These are phyloP conservation scores for Phytophthora nicotianae DNA, from an alignment of 352 stramenopile genomes.

Conservation along the genomic window DNA sequence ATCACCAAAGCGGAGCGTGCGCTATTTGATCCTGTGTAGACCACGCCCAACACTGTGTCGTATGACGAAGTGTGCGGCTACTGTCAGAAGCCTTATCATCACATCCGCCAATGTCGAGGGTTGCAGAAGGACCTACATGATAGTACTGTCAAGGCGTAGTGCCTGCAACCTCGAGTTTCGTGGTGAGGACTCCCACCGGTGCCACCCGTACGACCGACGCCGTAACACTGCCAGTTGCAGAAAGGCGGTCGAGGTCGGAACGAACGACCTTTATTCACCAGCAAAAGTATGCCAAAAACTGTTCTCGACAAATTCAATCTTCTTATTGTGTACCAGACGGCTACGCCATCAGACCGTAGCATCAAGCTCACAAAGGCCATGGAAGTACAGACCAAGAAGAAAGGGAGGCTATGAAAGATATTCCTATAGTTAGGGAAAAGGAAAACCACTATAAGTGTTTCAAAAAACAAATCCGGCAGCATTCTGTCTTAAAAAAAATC, in stretches of 20 bases:
- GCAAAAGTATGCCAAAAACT: not conserved
- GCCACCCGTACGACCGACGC: not conserved
- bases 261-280: not conserved
- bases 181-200: not conserved
- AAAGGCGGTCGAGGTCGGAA: not conserved
- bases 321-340: not conserved
- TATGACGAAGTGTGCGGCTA: not conserved
- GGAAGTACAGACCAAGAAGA: not conserved
- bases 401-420: slow-evolving; percentile 3
- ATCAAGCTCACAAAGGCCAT: not conserved
- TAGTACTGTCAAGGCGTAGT: not conserved
- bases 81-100: not conserved
- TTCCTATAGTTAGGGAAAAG: too few relatives aligned
- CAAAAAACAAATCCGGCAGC: too few relatives aligned
- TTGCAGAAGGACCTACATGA: not conserved
- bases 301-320: not conserved
- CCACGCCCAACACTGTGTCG: not conserved
- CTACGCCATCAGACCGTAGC: not conserved
- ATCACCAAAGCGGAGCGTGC: too few relatives aligned
- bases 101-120: not conserved
- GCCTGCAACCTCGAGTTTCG: not conserved
- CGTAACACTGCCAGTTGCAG: not conserved
- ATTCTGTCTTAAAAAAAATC: too few relatives aligned
- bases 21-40: not conserved
- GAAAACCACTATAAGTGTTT: too few relatives aligned